phyloP scores from a whole-genome alignment of 148 eudicot species.

The Rhododendron griersonianum region DNA sequence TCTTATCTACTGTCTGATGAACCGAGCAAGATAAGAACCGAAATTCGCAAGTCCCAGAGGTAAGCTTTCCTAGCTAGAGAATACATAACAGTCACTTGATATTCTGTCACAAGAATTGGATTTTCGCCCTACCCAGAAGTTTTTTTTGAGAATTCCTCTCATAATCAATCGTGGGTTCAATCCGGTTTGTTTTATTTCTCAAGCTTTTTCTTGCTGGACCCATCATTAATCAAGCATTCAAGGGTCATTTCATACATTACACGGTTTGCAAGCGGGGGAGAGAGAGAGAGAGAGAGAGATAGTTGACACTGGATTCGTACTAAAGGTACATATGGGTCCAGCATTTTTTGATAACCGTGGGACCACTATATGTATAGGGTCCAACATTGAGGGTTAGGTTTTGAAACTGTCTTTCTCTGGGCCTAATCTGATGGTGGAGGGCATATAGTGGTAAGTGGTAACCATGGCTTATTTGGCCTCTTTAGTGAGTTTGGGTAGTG shows the following conservation, averaged over 20 bases:
- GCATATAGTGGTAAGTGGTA: constrained; percentile 4
- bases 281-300: background rate
- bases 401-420: constrained; percentile 9
- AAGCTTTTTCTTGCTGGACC: background rate
- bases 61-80: background rate
- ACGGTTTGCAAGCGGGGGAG: background rate
- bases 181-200: background rate
- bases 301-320: background rate
- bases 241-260: background rate
- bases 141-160: background rate
- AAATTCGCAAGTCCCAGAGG: background rate
- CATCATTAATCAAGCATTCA: background rate
- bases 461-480: constrained; percentile 86
- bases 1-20: background rate
- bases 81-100: background rate
- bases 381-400: constrained; percentile 14
- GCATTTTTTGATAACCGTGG: background rate
- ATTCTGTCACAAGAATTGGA: background rate
- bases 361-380: background rate
- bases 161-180: background rate
- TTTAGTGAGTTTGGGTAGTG: constrained; percentile 78
- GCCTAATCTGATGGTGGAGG: constrained; percentile 16
- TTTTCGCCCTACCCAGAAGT: background rate
- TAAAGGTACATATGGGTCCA: background rate
- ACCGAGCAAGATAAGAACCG: background rate